Percentiles rank a stretch among this genome's conserved stretches.
These are phyloP conservation scores for Chlorella sp. DNA, from an alignment of 139 green algal genomes.

Conservation along the genomic window DNA sequence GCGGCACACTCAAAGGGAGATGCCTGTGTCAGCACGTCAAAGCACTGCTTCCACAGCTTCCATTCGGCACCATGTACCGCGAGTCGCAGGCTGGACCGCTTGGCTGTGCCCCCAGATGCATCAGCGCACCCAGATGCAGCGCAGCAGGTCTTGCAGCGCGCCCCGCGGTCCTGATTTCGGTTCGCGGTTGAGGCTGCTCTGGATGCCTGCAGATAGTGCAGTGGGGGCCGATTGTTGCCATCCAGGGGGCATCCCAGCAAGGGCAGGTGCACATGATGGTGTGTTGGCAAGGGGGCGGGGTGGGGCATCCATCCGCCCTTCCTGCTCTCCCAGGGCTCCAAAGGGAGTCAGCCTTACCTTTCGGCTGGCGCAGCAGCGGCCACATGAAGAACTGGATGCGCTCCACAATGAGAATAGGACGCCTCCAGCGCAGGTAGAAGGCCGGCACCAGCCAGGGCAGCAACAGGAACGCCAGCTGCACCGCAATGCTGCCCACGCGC, in stretches of 20 bases:
- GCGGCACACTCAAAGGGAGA: no score
- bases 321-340: no score
- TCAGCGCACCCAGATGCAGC: background rate
- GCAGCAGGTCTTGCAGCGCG: background rate
- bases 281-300: no score
- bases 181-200: background rate
- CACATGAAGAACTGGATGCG: background rate
- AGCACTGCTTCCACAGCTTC: no score
- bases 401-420: background rate
- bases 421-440: background rate
- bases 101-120: no score
- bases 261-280: no score
- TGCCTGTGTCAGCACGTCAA: no score
- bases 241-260: no score
- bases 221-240: background rate
- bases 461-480: background rate
- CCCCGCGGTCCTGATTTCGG: background rate
- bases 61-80: no score
- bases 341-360: background rate
- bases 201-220: background rate
- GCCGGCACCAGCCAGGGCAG: background rate
- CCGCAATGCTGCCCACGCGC: background rate
- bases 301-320: no score
- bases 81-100: no score
- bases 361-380: background rate